These are phyloP conservation scores for Ogataea naganishii DNA, from an alignment of 805 yeast species.

Conservation along the genomic window DNA sequence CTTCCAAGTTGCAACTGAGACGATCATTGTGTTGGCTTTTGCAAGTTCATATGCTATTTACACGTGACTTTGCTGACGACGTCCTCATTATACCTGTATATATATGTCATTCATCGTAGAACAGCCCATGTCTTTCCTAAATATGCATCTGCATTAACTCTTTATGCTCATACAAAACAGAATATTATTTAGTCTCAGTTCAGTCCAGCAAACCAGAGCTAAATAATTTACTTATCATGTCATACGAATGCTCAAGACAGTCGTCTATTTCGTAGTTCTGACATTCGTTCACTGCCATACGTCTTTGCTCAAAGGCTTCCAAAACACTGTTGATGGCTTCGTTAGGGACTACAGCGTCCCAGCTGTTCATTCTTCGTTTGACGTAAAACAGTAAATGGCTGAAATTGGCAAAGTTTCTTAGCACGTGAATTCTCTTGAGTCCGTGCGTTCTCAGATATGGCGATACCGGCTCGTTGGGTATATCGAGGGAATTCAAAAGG, in stretches of 20 bases:
- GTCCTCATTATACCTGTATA: too few relatives aligned
- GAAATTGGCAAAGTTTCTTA: slow-evolving; percentile 13
- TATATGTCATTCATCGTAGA: too few relatives aligned
- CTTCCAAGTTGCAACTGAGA: slow-evolving; percentile 14
- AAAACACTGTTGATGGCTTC: slow-evolving; percentile 5
- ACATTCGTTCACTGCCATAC: slow-evolving; percentile 4
- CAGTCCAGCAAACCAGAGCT: too few relatives aligned
- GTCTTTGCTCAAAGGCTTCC: slow-evolving; percentile 11
- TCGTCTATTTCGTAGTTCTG: slow-evolving; percentile 6
- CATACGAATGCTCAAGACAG: slow-evolving; percentile 4
- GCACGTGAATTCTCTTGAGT: slow-evolving; percentile 12
- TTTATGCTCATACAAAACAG: too few relatives aligned
- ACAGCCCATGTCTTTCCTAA: too few relatives aligned
- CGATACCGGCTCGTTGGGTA: slow-evolving; percentile 17
- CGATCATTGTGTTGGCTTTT: too few relatives aligned
- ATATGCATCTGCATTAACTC: too few relatives aligned
- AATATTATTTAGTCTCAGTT: too few relatives aligned
- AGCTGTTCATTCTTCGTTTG: slow-evolving; percentile 3
- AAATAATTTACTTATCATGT: too few relatives aligned
- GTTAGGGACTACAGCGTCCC: slow-evolving; percentile 2
- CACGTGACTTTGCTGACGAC: too few relatives aligned
- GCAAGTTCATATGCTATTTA: too few relatives aligned
- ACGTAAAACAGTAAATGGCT: slow-evolving; percentile 10
- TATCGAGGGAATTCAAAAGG: slow-evolving; percentile 8
- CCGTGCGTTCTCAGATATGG: slow-evolving; percentile 14